These are phyloP conservation scores for Botryotinia calthae DNA, from an alignment of 2,329 filamentous ascomycete species.

Conservation along the genomic window DNA sequence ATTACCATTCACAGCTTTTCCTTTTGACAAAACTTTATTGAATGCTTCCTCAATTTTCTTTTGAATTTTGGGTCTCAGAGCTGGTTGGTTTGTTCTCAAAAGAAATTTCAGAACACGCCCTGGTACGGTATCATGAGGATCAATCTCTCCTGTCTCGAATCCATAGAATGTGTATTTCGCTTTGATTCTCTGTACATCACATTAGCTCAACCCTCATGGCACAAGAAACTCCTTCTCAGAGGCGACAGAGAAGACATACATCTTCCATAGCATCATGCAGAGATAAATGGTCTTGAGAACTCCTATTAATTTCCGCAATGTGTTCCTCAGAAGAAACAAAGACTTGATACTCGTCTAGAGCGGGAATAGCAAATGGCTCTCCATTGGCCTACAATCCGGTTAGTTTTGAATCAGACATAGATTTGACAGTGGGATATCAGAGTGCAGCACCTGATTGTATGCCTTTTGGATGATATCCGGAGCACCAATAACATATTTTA, in stretches of 20 bases:
- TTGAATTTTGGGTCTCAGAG: background rate
- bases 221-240: background rate
- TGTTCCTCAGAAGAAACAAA: background rate
- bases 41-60: background rate
- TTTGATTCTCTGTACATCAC: background rate
- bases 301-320: background rate
- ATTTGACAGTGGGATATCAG: background rate
- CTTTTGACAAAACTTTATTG: background rate
- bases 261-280: slow-evolving; percentile 1
- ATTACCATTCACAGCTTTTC: background rate
- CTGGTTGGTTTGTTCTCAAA: background rate
- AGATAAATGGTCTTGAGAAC: background rate
- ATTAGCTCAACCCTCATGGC: background rate
- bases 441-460: background rate
- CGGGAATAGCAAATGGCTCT: background rate
- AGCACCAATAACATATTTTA: background rate
- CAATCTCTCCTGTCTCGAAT: background rate
- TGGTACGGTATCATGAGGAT: background rate
- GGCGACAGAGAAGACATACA: background rate
- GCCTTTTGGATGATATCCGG: background rate
- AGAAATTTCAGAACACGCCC: background rate
- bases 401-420: background rate
- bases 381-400: background rate
- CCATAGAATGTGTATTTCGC: background rate
- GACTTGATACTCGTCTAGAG: background rate